These are phyloP conservation scores for Apiospora saccharicola DNA, from an alignment of 2,329 filamentous ascomycete genomes.

Conservation along the genomic window DNA sequence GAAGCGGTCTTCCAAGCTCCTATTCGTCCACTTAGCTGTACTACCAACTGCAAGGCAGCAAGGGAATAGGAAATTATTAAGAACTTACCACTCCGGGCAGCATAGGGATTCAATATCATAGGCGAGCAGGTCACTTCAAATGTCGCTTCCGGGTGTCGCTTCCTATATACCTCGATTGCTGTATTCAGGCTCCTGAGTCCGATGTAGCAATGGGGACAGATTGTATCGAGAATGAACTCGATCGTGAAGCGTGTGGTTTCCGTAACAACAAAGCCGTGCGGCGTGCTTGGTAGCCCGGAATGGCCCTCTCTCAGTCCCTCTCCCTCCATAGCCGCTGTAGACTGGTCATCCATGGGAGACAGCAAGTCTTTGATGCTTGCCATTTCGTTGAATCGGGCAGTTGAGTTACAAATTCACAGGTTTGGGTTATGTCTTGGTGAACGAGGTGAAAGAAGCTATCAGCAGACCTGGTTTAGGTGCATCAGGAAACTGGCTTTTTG, in stretches of 20 bases:
- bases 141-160: conserved; percentile 49
- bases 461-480: neutral
- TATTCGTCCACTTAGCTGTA: neutral
- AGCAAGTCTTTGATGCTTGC: conserved; percentile 40
- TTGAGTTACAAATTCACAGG: too few species aligned
- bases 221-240: conserved; percentile 57
- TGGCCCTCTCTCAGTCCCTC: conserved; percentile 1
- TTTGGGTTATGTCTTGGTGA: too few species aligned
- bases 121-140: conserved; percentile 58
- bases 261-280: conserved; percentile 1
- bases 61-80: neutral
- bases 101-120: conserved; percentile 49
- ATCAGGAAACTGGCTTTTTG: neutral
- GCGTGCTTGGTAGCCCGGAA: neutral
- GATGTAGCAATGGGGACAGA: conserved; percentile 62
- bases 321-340: conserved; percentile 3
- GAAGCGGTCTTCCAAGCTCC: neutral
- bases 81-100: conserved; percentile 40
- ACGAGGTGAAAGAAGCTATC: neutral
- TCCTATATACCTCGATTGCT: conserved; percentile 52
- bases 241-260: conserved; percentile 47
- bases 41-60: neutral
- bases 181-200: conserved; percentile 54
- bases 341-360: conserved; percentile 33
- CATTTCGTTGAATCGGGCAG: conserved; percentile 32